These are phyloP conservation scores for Blastocystis sp. DNA, from an alignment of 352 stramenopile species.

Conservation along the genomic window DNA sequence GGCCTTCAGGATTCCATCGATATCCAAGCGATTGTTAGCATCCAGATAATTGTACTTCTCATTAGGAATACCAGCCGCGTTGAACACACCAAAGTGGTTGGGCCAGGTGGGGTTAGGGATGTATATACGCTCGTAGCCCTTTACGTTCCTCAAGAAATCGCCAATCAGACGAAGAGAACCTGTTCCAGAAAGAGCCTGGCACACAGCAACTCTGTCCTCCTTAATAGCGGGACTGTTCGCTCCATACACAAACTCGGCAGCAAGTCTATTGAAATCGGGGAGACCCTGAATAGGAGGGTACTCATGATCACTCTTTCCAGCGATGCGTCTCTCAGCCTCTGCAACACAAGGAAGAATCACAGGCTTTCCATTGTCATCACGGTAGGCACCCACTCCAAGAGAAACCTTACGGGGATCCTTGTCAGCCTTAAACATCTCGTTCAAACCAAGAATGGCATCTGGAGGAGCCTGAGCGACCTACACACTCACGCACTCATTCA, in stretches of 20 bases:
- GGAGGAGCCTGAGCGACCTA: slow-evolving; percentile 64
- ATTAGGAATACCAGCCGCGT: slow-evolving; percentile 75
- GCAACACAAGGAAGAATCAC: slow-evolving; percentile 72
- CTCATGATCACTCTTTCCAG: slow-evolving; percentile 89
- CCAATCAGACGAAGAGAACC: slow-evolving; percentile 88
- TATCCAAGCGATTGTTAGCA: slow-evolving; percentile 76
- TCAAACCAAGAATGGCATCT: slow-evolving; percentile 67
- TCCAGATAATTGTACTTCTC: slow-evolving; percentile 82
- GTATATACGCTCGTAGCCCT: slow-evolving; percentile 78
- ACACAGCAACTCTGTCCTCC: slow-evolving; percentile 81
- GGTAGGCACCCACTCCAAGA: slow-evolving; percentile 95
- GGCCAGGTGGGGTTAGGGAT: slow-evolving; percentile 97
- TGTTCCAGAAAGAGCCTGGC: slow-evolving; percentile 91
- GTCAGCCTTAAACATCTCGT: slow-evolving; percentile 74
- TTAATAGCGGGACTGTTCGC: slow-evolving; percentile 82
- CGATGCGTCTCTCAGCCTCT: slow-evolving; percentile 88
- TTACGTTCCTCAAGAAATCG: slow-evolving; percentile 85
- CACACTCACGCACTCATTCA: not conserved
- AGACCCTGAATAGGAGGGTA: slow-evolving; percentile 90
- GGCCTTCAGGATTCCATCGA: slow-evolving; percentile 86
- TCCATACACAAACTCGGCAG: slow-evolving; percentile 90
- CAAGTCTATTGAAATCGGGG: slow-evolving; percentile 87
- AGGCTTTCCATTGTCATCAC: slow-evolving; percentile 81
- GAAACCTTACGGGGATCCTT: slow-evolving; percentile 85
- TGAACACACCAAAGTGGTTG: slow-evolving; percentile 91